Conservation (phyloP, 192 early-diverging fungal species). For the Oehlia diaphana region DNA sequence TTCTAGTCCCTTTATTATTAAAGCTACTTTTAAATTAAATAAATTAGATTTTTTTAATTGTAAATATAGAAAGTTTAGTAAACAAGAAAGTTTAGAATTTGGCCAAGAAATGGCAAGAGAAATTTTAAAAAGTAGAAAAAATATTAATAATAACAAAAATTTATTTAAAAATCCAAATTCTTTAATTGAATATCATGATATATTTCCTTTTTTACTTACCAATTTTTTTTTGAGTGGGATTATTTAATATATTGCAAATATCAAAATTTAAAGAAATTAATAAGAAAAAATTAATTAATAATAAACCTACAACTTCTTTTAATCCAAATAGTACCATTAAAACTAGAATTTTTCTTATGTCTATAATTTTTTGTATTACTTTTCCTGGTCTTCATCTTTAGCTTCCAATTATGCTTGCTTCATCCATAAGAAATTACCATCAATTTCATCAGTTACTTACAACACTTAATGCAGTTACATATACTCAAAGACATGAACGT, state of each 20-base stretch:
- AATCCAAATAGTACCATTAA: not conserved
- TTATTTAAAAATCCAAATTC: not conserved
- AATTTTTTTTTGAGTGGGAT: constrained; percentile 14
- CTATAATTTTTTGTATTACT: not conserved
- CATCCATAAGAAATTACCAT: not conserved
- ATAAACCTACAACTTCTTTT: not conserved
- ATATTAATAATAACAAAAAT: not conserved
- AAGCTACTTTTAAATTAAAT: too few species aligned
- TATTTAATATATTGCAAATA: not conserved
- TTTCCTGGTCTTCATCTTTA: not conserved
- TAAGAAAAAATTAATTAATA: not conserved
- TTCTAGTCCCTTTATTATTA: too few species aligned
- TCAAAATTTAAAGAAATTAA: too few species aligned
- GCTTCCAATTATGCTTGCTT: not conserved
- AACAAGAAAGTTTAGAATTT: not conserved
- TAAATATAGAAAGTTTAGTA: too few species aligned
- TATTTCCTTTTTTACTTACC: not conserved
- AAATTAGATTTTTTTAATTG: too few species aligned
- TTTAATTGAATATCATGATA: not conserved
- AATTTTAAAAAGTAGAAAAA: constrained; percentile 3
- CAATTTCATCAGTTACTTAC: not conserved
- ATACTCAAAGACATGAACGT: not conserved
- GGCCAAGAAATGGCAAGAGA: not conserved
- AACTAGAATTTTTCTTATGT: constrained; percentile 2
- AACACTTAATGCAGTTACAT: not conserved